phyloP scores from a whole-genome alignment of 305 asterid species.

The Coffea humblotiana region DNA sequence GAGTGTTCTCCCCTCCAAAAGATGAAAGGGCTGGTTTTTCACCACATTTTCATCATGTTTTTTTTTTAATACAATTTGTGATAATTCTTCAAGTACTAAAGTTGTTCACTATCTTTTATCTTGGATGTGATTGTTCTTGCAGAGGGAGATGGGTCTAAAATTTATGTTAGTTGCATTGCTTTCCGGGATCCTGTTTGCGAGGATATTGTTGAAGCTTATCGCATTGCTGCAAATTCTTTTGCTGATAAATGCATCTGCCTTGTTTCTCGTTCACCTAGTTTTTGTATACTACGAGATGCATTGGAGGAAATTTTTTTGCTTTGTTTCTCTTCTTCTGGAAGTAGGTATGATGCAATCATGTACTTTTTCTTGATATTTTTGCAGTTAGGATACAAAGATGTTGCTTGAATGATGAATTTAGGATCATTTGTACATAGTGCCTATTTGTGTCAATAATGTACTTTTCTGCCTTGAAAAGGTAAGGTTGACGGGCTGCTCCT shows the following conservation, averaged over 20 bases:
- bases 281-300: slow-evolving; percentile 71
- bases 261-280: slow-evolving; percentile 82
- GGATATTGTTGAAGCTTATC: slow-evolving; percentile 85
- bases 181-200: slow-evolving; percentile 94
- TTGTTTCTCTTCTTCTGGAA: slow-evolving; percentile 78
- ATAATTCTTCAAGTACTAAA: background rate
- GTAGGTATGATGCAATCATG: slow-evolving; percentile 54
- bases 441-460: background rate
- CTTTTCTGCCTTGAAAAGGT: background rate
- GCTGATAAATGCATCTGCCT: slow-evolving; percentile 94
- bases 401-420: background rate
- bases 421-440: background rate
- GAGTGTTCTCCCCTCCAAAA: background rate
- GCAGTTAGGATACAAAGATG: background rate
- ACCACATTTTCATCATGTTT: background rate
- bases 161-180: slow-evolving; percentile 90
- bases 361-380: background rate
- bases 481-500: background rate
- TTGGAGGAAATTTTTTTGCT: slow-evolving; percentile 81
- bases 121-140: slow-evolving; percentile 14
- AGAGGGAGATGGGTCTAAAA: slow-evolving; percentile 97
- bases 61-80: background rate
- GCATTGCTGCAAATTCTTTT: slow-evolving; percentile 59
- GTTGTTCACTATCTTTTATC: slow-evolving; percentile 1
- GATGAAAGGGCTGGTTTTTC: no score